Base-by-base conservation (phyloP, 2,329 filamentous ascomycete genomes). In the Bipolaris victoriae region DNA sequence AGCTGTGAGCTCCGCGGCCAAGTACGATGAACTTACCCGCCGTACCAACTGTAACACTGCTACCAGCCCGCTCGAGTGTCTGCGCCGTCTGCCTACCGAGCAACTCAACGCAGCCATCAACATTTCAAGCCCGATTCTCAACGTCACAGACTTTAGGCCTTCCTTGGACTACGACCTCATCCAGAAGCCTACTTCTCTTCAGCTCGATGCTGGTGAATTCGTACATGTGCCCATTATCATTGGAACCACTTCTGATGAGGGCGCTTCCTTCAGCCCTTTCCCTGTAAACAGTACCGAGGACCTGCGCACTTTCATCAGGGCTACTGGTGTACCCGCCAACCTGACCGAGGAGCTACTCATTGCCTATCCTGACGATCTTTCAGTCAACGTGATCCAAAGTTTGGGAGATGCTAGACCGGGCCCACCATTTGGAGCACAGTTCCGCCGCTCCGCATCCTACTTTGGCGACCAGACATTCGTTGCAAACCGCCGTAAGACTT, bases 211-310 rank as follows among this genome's bases (percentile, higher is more conserved):
- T 5, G 87, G 86, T 45, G 80, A 81, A 16, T 89, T 90, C 61
- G 83, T 89, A 54, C 81, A 85, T 50, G 85, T 90, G 0, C 86
- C 87, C 1, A 82, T 90, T 39, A 79, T 91, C 6, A 77, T 82
- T 33, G 88, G 89, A 6, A 82, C 82, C 35, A 90, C 89, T 70
- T 83, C 82, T 1, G 88, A 90, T 63, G 88, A 91, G 69, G 88
- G 86, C 2, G 83, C 82, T 0, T 77, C 78, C 1, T 88, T 88
- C 65, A 82, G 79, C 0, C 79, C 81, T 10, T 70, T 59, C 5
- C 82, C 81, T 15, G 81, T 88, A 59, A 83, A 87, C 67, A 85
- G 81, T 1, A 82, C 79, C 10, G 79, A 76, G 15, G 79, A 87
- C 48, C 84, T 88, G 66, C 72, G 77, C 43, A 77, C 73, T 48